Conservation (phyloP, 306 rosid species). For the Rosa multiflora region DNA sequence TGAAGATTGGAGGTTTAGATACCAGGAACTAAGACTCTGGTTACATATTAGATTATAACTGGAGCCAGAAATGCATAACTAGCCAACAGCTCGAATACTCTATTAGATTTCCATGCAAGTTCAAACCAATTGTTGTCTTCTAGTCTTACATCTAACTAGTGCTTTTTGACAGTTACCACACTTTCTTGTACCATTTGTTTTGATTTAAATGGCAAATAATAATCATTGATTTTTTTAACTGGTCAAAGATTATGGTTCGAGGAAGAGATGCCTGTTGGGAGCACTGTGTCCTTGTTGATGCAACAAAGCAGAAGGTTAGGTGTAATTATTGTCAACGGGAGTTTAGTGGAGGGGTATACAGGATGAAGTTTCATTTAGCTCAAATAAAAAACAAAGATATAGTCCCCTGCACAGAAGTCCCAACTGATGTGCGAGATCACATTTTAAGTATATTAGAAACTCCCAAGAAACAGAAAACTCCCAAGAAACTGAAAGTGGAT, state of each 20-base stretch:
- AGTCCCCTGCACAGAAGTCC: constrained; percentile 65
- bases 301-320: constrained; percentile 63
- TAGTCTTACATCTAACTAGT: neutral
- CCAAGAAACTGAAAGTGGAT: constrained; percentile 53
- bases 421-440: constrained; percentile 56
- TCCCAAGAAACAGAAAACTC: constrained; percentile 61
- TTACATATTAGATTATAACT: neutral
- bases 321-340: constrained; percentile 70
- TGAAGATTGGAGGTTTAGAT: neutral
- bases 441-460: constrained; percentile 56
- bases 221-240: constrained; percentile 18
- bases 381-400: constrained; percentile 79
- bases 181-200: neutral
- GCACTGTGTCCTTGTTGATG: constrained; percentile 65
- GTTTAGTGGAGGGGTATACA: constrained; percentile 80
- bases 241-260: constrained; percentile 58
- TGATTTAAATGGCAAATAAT: neutral
- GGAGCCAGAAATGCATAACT: neutral
- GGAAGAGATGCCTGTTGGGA: constrained; percentile 89
- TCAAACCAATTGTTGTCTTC: neutral
- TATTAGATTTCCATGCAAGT: neutral
- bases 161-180: neutral
- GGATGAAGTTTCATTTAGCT: constrained; percentile 86
- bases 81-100: neutral
- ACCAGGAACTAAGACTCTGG: neutral